phyloP scores from a whole-genome alignment of 352 stramenopile species.

The Phytophthora cryptogea region DNA sequence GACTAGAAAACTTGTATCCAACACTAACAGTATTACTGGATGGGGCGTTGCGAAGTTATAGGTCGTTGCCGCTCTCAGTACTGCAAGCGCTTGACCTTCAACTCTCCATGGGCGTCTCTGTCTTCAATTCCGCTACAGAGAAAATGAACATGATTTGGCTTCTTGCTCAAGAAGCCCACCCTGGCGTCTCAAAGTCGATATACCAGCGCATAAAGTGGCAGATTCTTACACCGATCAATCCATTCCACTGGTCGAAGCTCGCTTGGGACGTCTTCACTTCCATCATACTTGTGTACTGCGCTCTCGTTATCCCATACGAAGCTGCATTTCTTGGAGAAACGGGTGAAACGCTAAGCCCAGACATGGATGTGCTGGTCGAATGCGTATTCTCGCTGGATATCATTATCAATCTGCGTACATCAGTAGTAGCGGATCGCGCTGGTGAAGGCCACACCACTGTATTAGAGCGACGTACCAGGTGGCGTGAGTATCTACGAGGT shows the following conservation, averaged over 20 bases:
- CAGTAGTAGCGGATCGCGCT: slow-evolving; percentile 36
- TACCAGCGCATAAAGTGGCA: slow-evolving; percentile 37
- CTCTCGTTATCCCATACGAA: slow-evolving; percentile 66
- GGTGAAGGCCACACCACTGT: slow-evolving; percentile 45
- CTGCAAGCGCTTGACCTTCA: slow-evolving; percentile 69
- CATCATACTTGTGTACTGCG: slow-evolving; percentile 54
- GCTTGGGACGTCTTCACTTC: slow-evolving; percentile 59
- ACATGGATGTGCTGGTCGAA: slow-evolving; percentile 51
- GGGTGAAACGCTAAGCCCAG: slow-evolving; percentile 21
- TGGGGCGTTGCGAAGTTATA: slow-evolving; percentile 62
- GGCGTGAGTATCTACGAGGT: slow-evolving; percentile 53
- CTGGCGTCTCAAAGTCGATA: slow-evolving; percentile 1
- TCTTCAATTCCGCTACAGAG: slow-evolving; percentile 75
- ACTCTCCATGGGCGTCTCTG: slow-evolving; percentile 74
- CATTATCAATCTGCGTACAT: slow-evolving; percentile 58
- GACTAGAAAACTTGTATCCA: slow-evolving; percentile 72
- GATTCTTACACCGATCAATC: slow-evolving; percentile 46
- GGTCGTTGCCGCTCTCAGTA: slow-evolving; percentile 58
- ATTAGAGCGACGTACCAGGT: slow-evolving; percentile 30
- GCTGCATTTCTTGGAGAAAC: slow-evolving; percentile 54
- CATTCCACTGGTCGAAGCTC: slow-evolving; percentile 51
- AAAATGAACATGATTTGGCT: slow-evolving; percentile 74
- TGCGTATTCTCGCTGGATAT: slow-evolving; percentile 61
- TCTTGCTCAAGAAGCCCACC: slow-evolving; percentile 41
- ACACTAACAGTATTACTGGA: slow-evolving; percentile 71